Base-by-base conservation (phyloP, 2,329 filamentous ascomycete species). In the Knoxdaviesia proteae region DNA sequence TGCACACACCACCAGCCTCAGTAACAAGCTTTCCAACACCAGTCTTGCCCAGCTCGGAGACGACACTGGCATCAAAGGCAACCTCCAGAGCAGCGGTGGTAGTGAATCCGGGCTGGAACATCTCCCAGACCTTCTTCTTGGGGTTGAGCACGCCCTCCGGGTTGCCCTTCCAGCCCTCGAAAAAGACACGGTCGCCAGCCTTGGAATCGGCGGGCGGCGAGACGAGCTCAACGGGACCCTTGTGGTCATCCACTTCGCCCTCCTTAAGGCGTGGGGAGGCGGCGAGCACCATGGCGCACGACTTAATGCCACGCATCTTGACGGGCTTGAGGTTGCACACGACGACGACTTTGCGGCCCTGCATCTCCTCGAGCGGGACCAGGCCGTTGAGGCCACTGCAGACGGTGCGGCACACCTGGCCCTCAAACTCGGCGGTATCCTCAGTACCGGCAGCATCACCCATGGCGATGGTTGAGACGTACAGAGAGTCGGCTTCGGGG, bases 81-180 rank as follows among this genome's bases (percentile, higher is more conserved):
- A 94, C 88, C 61, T 87, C 81, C 42, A 88, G 67, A 39, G 60
- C 62, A 6, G 80, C 79, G 1, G 80, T 93, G 6, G 88, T 98
- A 32, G 83, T 93, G 64, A 96, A 96, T 0, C 88, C 90, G 1
- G 87, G 86, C 69, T 96, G 88, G 63, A 94, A 84, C 7, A 72
- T 84, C 69, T 98, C 90, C 87, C 88, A 96, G 47, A 96, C 68
- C 77, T 96, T 96, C 77, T 96, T 98, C 79, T 98, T 98, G 45
- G 90, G 90, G 70, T 96, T 98, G 45, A 98, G 71, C 42, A 88
- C 75, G 48, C 79, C 80, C 70, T 98, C 90, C 0, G 90, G 86
- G 67, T 93, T 82, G 46, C 84, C 87, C 59, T 84, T 71, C 78
- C 84, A 98, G 40, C 90, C 90, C 57, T 96, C 83, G 57, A 98